Percentiles rank a stretch among this genome's conserved stretches.
Conservation (phyloP, 176 grass and related monocot genomes). For the Cenchrus purpureus region DNA sequence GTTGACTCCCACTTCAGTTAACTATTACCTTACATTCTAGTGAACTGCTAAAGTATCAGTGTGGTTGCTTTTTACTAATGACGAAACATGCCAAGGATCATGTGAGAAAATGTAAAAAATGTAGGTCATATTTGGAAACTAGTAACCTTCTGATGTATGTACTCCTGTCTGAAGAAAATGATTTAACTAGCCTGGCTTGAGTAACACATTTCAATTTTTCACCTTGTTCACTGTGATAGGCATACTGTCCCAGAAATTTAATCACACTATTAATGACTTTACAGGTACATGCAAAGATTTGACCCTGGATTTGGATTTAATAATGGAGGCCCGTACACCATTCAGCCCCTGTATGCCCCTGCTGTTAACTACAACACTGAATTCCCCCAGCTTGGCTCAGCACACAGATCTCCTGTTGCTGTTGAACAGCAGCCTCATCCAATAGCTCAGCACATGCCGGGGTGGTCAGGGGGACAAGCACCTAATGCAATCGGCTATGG, state of each 20-base stretch:
- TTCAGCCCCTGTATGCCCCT: slow-evolving; percentile 90
- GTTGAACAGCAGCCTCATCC: slow-evolving; percentile 63
- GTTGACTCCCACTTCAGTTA: not conserved
- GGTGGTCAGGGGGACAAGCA: slow-evolving; percentile 52
- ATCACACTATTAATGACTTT: slow-evolving; percentile 8
- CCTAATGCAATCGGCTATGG: slow-evolving; percentile 55
- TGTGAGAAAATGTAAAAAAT: not conserved
- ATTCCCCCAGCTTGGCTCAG: slow-evolving; percentile 90
- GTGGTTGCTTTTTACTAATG: not conserved
- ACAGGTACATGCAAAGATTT: slow-evolving; percentile 93
- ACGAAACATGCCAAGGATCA: not conserved
- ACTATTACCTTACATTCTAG: not conserved
- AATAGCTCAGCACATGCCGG: slow-evolving; percentile 64
- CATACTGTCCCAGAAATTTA: not conserved
- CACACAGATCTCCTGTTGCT: slow-evolving; percentile 58
- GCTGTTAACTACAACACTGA: slow-evolving; percentile 97
- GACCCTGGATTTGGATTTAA: slow-evolving; percentile 98
- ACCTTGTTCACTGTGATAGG: not conserved
- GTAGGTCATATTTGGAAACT: not conserved
- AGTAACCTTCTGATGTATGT: not conserved
- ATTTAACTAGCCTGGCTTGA: not conserved
- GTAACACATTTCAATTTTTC: not conserved
- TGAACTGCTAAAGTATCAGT: not conserved
- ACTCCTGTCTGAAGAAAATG: not conserved
- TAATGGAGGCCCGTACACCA: slow-evolving; percentile 70